phyloP scores from a whole-genome alignment of 768 basidiomycete genomes.

The Mycena rebaudengoi region DNA sequence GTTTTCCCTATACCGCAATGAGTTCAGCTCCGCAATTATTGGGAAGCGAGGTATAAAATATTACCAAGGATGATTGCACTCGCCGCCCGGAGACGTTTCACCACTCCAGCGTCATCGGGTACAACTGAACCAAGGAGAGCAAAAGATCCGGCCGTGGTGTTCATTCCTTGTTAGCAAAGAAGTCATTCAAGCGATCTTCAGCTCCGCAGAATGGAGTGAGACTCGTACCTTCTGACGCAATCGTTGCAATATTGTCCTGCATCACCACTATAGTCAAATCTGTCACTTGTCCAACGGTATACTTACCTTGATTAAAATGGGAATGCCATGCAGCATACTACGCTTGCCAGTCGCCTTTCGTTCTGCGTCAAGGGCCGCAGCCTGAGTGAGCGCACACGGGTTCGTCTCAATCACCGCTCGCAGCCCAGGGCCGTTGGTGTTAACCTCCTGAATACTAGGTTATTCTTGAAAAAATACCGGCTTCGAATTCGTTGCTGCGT shows the following conservation, averaged over 20 bases:
- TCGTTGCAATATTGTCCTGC: constrained; percentile 57
- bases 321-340: constrained; percentile 62
- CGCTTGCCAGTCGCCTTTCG: constrained; percentile 51
- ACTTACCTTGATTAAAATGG: constrained; percentile 56
- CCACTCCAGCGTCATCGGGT: constrained; percentile 55
- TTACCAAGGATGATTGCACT: constrained; percentile 57
- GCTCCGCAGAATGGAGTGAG: neutral
- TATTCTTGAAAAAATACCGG: no score
- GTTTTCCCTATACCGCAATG: constrained; percentile 52
- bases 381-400: constrained; percentile 58
- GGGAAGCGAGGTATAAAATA: neutral
- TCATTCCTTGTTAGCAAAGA: constrained; percentile 44
- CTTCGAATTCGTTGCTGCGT: no score
- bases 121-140: constrained; percentile 53
- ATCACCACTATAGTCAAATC: neutral
- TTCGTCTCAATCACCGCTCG: constrained; percentile 55
- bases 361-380: constrained; percentile 57
- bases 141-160: constrained; percentile 56
- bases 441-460: constrained; percentile 2
- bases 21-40: no score
- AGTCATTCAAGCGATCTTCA: neutral
- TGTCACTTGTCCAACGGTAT: neutral
- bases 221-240: constrained; percentile 51
- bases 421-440: constrained; percentile 1
- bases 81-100: constrained; percentile 49